Evolutionary conservation across 2,329 filamentous ascomycete species (phyloP).

Genomic region (Alternaria ventricosa): DNA sequence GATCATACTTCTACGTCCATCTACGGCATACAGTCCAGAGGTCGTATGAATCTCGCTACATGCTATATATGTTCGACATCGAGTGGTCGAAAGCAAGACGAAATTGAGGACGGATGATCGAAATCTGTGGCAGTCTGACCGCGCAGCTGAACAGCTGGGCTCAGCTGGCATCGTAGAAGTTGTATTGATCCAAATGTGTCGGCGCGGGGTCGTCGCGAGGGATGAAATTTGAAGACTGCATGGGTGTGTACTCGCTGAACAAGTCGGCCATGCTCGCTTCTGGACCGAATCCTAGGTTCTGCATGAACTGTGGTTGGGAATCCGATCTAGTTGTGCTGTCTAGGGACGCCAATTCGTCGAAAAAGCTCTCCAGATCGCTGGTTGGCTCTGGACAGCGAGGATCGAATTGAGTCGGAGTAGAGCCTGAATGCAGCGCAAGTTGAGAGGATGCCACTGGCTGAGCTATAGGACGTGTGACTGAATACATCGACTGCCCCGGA

Average conservation of each 20-base stretch:
- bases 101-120: neutral
- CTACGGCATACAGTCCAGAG: neutral
- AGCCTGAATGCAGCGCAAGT: conserved; percentile 16
- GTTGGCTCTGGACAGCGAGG: conserved; percentile 46
- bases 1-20: neutral
- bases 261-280: conserved; percentile 66
- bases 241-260: conserved; percentile 52
- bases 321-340: conserved; percentile 62
- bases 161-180: conserved; percentile 35
- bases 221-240: conserved; percentile 45
- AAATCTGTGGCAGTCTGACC: neutral
- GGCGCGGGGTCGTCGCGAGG: conserved; percentile 22
- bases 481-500: conserved; percentile 21
- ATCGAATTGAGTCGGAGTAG: conserved; percentile 21
- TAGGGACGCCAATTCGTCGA: conserved; percentile 64
- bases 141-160: neutral
- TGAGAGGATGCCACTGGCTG: conserved; percentile 9
- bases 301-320: conserved; percentile 69
- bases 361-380: conserved; percentile 59
- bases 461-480: conserved; percentile 1
- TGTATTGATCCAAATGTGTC: conserved; percentile 32
- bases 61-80: neutral
- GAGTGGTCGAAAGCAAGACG: neutral
- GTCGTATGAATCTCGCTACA: neutral
- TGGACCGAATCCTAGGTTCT: conserved; percentile 69